phyloP scores from a whole-genome alignment of 306 rosid genomes.

The Abrus precatorius region DNA sequence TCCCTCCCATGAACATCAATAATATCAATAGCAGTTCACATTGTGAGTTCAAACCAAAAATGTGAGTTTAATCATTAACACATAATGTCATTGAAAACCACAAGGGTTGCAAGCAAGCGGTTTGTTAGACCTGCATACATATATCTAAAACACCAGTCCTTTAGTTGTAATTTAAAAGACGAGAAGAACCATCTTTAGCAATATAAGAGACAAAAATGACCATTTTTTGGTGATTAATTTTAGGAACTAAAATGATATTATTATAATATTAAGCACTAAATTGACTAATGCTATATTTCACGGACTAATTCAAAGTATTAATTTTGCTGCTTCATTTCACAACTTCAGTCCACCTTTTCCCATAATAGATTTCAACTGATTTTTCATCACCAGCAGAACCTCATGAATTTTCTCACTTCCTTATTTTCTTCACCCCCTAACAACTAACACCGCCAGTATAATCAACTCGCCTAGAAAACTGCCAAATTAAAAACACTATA shows the following conservation, averaged over 20 bases:
- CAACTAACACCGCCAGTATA: slow-evolving; percentile 10
- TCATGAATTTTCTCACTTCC: slow-evolving; percentile 4
- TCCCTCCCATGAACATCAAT: not conserved
- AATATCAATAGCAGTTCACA: slow-evolving; percentile 20
- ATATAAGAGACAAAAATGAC: too few relatives aligned
- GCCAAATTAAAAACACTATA: slow-evolving; percentile 15
- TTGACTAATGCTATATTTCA: too few relatives aligned
- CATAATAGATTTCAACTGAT: slow-evolving; percentile 17
- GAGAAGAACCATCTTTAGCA: too few relatives aligned
- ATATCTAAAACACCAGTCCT: too few relatives aligned
- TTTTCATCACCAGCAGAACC: slow-evolving; percentile 32
- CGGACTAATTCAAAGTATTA: too few relatives aligned
- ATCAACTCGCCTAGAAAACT: slow-evolving; percentile 26
- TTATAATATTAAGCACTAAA: too few relatives aligned
- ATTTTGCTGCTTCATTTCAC: not conserved
- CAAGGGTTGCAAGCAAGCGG: not conserved
- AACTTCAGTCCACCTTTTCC: slow-evolving; percentile 16
- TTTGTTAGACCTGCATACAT: slow-evolving; percentile 7
- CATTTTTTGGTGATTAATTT: too few relatives aligned
- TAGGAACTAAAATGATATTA: too few relatives aligned
- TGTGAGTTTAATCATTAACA: slow-evolving; percentile 15
- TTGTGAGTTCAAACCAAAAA: slow-evolving; percentile 1
- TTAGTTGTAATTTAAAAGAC: too few relatives aligned
- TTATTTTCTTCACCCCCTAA: not conserved
- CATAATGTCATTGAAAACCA: slow-evolving; percentile 18